A percentile compares a stretch with the other conserved stretches of the same genome.
Evolutionary conservation across 768 basidiomycete genomes (phyloP).

Genomic region (Tulasnella sp.): DNA sequence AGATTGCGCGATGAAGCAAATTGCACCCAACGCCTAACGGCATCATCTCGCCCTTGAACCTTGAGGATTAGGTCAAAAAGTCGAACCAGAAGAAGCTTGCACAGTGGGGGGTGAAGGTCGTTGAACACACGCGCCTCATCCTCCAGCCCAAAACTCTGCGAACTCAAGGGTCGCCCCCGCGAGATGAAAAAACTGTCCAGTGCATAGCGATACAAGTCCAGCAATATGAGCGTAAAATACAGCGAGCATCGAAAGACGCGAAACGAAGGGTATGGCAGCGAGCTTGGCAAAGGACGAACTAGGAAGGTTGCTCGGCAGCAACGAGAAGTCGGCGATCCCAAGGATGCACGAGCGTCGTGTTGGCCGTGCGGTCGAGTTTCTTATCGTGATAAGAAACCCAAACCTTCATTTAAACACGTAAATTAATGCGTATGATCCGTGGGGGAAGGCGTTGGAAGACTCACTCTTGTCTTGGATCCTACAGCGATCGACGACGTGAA

Average conservation of each 20-base stretch:
- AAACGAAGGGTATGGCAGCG: background rate
- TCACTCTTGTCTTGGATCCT: background rate
- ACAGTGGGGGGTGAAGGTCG: background rate
- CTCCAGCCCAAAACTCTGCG: background rate
- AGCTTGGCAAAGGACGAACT: background rate
- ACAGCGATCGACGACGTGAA: background rate
- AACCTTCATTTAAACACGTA: background rate
- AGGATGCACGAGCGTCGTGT: conserved; percentile 2
- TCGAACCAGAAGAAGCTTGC: background rate
- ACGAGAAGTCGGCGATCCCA: background rate
- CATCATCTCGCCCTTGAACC: background rate
- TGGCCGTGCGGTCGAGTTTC: background rate
- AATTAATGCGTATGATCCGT: background rate
- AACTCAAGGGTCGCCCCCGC: background rate
- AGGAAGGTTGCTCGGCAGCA: background rate
- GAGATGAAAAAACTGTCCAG: background rate
- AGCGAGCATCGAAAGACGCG: background rate
- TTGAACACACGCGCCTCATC: background rate
- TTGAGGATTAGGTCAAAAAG: background rate
- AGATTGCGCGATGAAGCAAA: conserved; percentile 15
- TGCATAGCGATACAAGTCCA: background rate
- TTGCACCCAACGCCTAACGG: background rate
- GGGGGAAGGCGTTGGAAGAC: background rate
- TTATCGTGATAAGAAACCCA: background rate
- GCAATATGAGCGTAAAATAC: background rate